Evolutionary conservation across 768 basidiomycete genomes (phyloP).

Genomic region (Suillus placidus): DNA sequence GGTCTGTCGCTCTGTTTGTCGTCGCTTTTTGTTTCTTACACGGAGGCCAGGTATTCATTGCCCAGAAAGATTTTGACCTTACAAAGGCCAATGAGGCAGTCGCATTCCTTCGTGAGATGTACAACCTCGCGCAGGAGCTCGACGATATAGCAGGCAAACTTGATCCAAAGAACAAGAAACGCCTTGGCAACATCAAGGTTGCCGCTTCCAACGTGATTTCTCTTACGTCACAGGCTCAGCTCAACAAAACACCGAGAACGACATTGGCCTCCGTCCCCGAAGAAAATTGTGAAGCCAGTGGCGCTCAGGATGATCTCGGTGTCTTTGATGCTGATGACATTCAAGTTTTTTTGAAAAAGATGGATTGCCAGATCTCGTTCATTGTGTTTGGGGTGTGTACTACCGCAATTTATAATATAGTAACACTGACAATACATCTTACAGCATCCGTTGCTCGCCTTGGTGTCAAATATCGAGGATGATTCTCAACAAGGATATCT

Average conservation of each 20-base stretch:
- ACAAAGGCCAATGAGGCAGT: background rate
- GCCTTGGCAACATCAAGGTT: background rate
- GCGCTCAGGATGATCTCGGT: constrained; percentile 7
- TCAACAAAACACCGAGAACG: background rate
- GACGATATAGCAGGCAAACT: background rate
- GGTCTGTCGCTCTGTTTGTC: background rate
- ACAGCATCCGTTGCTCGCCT: constrained; percentile 19
- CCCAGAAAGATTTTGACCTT: constrained; percentile 6
- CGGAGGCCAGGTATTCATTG: constrained; percentile 13
- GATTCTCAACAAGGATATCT: constrained; percentile 8
- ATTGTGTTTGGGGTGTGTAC: constrained; percentile 8
- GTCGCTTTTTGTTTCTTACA: background rate
- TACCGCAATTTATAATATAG: background rate
- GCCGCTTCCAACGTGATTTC: constrained; percentile 2
- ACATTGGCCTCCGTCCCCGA: background rate
- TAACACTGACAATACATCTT: background rate
- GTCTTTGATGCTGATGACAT: constrained; percentile 10
- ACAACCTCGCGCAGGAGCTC: constrained; percentile 13
- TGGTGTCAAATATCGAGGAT: background rate
- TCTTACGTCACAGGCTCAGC: background rate
- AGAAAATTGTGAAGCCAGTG: background rate
- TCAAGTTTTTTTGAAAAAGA: background rate
- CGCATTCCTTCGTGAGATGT: constrained; percentile 18
- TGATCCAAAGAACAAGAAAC: constrained; percentile 1
- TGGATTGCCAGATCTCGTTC: constrained; percentile 7